Conservation (phyloP, 1,139 yeast genomes). For the Arxiozyma heterogenica region DNA sequence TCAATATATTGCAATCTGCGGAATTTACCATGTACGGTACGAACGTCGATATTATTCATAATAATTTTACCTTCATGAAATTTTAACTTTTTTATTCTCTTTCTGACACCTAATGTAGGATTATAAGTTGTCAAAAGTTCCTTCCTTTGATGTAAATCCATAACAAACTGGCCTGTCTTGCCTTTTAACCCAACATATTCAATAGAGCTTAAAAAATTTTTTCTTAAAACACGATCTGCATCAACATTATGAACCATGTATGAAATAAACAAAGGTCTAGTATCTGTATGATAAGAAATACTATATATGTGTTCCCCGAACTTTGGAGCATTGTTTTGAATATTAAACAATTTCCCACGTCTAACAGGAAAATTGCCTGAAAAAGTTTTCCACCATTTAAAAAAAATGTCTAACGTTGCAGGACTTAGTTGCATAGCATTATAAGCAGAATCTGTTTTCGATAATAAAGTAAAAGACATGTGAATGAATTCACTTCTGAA, state of each 20-base stretch:
- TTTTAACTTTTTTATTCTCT: slow-evolving; percentile 49
- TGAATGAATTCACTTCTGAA: slow-evolving; percentile 74
- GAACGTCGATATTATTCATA: slow-evolving; percentile 47
- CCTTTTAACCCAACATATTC: slow-evolving; percentile 67
- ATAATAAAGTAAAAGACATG: slow-evolving; percentile 61
- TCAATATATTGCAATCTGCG: slow-evolving; percentile 44
- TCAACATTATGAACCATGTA: slow-evolving; percentile 60
- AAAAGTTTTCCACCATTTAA: slow-evolving; percentile 76
- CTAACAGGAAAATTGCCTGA: slow-evolving; percentile 70
- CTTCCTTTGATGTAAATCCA: slow-evolving; percentile 82
- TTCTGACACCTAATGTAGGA: slow-evolving; percentile 47
- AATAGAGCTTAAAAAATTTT: slow-evolving; percentile 44
- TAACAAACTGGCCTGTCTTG: slow-evolving; percentile 49
- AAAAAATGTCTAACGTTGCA: slow-evolving; percentile 54
- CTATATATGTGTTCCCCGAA: slow-evolving; percentile 75
- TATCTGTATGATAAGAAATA: slow-evolving; percentile 65
- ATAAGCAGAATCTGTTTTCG: slow-evolving; percentile 39
- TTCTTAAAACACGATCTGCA: slow-evolving; percentile 35
- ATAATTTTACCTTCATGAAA: slow-evolving; percentile 33
- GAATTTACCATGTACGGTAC: slow-evolving; percentile 62
- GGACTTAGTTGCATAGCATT: slow-evolving; percentile 78
- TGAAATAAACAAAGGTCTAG: slow-evolving; percentile 65
- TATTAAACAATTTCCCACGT: slow-evolving; percentile 58
- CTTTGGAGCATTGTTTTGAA: slow-evolving; percentile 39
- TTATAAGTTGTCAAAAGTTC: slow-evolving; percentile 55